phyloP scores from a whole-genome alignment of 768 basidiomycete species.

The Ramaria rubella region DNA sequence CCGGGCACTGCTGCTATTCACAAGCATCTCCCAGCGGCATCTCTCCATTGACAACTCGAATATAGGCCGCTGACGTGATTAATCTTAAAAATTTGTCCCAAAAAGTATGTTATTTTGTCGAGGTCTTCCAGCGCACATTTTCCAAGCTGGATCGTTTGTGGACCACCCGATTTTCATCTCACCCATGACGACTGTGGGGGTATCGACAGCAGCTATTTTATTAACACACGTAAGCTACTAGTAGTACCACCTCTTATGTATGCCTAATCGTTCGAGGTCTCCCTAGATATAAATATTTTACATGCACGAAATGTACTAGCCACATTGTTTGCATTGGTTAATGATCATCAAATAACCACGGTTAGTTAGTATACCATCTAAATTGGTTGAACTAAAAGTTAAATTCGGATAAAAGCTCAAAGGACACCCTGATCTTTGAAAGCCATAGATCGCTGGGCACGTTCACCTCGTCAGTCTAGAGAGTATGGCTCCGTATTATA shows the following conservation, averaged over 20 bases:
- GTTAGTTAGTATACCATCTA: conserved; percentile 13
- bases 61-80: too few species aligned
- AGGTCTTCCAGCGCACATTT: conserved; percentile 14
- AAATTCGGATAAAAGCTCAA: too few species aligned
- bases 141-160: conserved; percentile 20
- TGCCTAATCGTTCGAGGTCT: background rate
- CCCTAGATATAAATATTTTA: conserved; percentile 21
- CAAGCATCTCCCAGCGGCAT: too few species aligned
- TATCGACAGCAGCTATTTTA: conserved; percentile 20
- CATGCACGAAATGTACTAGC: conserved; percentile 27
- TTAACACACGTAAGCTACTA: conserved; percentile 22
- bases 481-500: conserved; percentile 25
- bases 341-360: conserved; percentile 29
- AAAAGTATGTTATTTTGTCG: too few species aligned
- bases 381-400: background rate
- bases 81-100: too few species aligned
- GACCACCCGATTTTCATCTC: conserved; percentile 21
- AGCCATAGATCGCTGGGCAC: conserved; percentile 27
- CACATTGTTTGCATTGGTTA: conserved; percentile 25
- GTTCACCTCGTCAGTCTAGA: conserved; percentile 17
- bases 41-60: too few species aligned
- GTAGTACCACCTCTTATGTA: background rate
- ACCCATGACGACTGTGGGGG: conserved; percentile 24
- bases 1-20: too few species aligned
- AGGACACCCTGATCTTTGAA: conserved; percentile 27